Conservation (phyloP, 352 stramenopile genomes). For the Globisporangium abappressorium region DNA sequence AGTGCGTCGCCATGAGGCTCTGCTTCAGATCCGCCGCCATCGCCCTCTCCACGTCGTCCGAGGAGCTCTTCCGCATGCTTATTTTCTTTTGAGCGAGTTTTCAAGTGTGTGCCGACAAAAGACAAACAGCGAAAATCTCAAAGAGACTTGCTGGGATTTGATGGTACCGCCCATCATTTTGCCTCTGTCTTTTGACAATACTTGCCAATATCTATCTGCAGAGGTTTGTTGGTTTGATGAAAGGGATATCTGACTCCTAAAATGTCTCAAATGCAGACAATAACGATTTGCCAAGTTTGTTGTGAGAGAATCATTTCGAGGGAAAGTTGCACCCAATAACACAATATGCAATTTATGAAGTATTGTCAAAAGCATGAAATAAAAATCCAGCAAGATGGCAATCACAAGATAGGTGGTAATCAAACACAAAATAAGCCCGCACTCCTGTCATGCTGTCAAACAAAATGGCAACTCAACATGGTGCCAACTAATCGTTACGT, state of each 20-base stretch:
- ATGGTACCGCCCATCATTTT: not conserved
- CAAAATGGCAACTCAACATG: too few species aligned
- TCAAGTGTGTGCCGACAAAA: not conserved
- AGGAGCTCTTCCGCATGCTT: conserved; percentile 6
- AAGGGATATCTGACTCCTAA: too few species aligned
- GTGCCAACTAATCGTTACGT: too few species aligned
- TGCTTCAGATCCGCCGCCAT: conserved; percentile 9
- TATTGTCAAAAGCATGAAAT: too few species aligned
- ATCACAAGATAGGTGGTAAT: too few species aligned
- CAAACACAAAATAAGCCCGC: too few species aligned
- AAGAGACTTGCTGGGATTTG: not conserved
- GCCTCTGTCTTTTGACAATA: too few species aligned
- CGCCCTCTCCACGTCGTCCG: conserved; percentile 10
- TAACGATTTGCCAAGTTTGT: not conserved
- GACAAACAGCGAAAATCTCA: not conserved
- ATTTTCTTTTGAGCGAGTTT: not conserved
- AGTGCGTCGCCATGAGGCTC: conserved; percentile 17
- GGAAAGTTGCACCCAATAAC: not conserved
- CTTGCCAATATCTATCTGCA: not conserved
- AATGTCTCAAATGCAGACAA: not conserved
- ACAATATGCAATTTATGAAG: not conserved
- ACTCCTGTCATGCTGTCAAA: too few species aligned
- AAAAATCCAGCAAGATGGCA: too few species aligned
- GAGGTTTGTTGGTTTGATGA: not conserved
- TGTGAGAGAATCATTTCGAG: not conserved